A percentile compares a stretch with the other conserved stretches of the same genome.
Conservation (phyloP, 75 land plant species). For the Gnetum montanum region DNA sequence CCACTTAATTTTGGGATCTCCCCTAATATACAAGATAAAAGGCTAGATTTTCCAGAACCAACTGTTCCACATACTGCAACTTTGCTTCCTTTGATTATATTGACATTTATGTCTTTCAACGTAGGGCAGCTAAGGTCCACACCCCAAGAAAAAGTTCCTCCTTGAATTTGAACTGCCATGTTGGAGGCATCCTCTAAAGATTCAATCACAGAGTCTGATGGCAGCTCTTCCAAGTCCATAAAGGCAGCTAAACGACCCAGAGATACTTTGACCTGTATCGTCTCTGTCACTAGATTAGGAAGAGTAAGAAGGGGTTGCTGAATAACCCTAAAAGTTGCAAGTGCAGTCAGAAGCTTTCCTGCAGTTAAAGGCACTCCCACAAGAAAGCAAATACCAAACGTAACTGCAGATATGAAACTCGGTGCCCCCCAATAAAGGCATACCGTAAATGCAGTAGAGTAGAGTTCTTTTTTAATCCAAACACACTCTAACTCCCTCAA, state of each 20-base stretch:
- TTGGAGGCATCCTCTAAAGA: not conserved
- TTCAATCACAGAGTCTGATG: conserved; percentile 1
- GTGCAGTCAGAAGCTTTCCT: conserved; percentile 33
- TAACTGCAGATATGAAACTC: conserved; percentile 31
- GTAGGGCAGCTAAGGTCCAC: conserved; percentile 13
- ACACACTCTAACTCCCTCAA: conserved; percentile 14
- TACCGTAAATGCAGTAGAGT: conserved; percentile 9
- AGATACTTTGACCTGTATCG: conserved; percentile 31
- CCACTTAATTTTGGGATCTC: conserved; percentile 40
- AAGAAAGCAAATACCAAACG: conserved; percentile 32
- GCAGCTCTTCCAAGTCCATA: conserved; percentile 6
- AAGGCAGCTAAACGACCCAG: conserved; percentile 10
- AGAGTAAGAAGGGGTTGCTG: conserved; percentile 26
- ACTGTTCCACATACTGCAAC: conserved; percentile 47
- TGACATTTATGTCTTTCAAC: conserved; percentile 20
- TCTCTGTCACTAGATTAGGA: conserved; percentile 28
- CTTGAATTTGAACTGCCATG: conserved; percentile 7
- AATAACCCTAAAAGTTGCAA: conserved; percentile 36
- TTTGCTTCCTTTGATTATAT: conserved; percentile 18
- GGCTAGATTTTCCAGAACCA: conserved; percentile 46
- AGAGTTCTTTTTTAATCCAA: conserved; percentile 19
- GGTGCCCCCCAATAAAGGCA: conserved; percentile 41
- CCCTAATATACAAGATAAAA: conserved; percentile 37
- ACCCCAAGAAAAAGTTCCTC: conserved; percentile 16
- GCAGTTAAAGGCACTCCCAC: conserved; percentile 36